Conservation (phyloP, 2,329 filamentous ascomycete species). For the Bipolaris bicolor region DNA sequence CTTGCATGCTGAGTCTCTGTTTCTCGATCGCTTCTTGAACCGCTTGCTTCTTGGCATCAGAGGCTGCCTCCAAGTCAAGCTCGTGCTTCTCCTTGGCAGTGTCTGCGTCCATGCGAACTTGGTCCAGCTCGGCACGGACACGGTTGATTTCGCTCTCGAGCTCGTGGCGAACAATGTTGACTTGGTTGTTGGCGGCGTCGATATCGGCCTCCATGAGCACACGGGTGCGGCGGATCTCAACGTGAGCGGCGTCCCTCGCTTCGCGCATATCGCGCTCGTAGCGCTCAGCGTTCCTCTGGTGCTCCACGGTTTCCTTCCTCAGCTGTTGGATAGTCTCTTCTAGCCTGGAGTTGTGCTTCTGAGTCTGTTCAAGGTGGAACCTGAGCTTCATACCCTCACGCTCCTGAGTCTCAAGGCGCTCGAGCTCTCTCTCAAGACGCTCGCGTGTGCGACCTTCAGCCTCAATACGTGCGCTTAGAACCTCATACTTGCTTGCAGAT, state of each 20-base stretch:
- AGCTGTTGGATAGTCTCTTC: slow-evolving; percentile 60
- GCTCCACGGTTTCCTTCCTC: slow-evolving; percentile 71
- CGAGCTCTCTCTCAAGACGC: slow-evolving; percentile 55
- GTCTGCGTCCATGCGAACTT: slow-evolving; percentile 78
- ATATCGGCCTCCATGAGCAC: slow-evolving; percentile 80
- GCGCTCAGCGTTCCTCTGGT: slow-evolving; percentile 71
- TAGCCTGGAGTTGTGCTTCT: slow-evolving; percentile 69
- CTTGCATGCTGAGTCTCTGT: slow-evolving; percentile 61
- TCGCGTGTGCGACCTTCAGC: slow-evolving; percentile 52
- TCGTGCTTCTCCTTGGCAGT: slow-evolving; percentile 81
- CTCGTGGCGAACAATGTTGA: slow-evolving; percentile 81
- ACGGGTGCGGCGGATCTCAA: slow-evolving; percentile 81
- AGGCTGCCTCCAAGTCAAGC: slow-evolving; percentile 81
- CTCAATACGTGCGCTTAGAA: slow-evolving; percentile 60
- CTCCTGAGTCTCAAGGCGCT: slow-evolving; percentile 62
- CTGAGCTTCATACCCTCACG: slow-evolving; percentile 78
- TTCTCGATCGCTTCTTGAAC: slow-evolving; percentile 61
- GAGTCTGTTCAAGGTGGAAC: slow-evolving; percentile 69
- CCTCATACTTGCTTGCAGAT: slow-evolving; percentile 60
- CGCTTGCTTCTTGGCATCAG: slow-evolving; percentile 69
- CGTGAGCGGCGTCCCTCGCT: slow-evolving; percentile 76
- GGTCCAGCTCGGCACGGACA: slow-evolving; percentile 76
- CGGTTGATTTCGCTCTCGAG: slow-evolving; percentile 79
- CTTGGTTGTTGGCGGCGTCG: slow-evolving; percentile 82
- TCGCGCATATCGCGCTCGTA: slow-evolving; percentile 85